A percentile compares a stretch with the other conserved stretches of the same genome.
These are phyloP conservation scores for Cicer cuneatum DNA, from an alignment of 306 rosid genomes.

Conservation along the genomic window DNA sequence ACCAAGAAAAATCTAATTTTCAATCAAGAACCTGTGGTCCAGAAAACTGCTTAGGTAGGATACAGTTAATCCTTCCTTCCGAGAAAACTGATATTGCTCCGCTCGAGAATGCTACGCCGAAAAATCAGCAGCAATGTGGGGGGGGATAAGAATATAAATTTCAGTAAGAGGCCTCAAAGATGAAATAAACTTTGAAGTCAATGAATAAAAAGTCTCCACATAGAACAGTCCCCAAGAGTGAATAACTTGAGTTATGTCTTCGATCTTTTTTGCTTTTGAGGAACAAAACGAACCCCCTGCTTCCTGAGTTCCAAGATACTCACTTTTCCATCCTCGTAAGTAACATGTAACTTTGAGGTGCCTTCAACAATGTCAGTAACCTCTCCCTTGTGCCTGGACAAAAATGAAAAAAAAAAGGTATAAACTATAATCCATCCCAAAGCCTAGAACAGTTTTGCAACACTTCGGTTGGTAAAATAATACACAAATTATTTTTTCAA, in stretches of 20 bases:
- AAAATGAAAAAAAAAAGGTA: constrained; percentile 2
- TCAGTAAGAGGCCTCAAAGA: constrained; percentile 43
- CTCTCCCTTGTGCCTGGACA: constrained; percentile 85
- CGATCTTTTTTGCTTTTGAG: constrained; percentile 80
- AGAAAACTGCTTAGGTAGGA: constrained; percentile 4
- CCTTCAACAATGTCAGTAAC: constrained; percentile 75
- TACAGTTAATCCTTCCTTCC: constrained; percentile 40
- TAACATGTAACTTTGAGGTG: constrained; percentile 67
- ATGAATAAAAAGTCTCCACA: constrained; percentile 41
- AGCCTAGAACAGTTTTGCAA: constrained; percentile 6
- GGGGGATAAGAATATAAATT: constrained; percentile 35
- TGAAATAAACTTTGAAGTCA: constrained; percentile 45
- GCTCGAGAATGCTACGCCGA: constrained; percentile 42
- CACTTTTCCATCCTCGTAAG: constrained; percentile 75
- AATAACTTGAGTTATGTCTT: constrained; percentile 43
- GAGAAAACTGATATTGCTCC: constrained; percentile 42
- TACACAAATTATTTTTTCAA: not conserved
- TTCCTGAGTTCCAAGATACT: constrained; percentile 75
- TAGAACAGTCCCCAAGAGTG: constrained; percentile 22
- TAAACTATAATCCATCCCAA: not conserved
- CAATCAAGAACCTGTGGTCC: constrained; percentile 35
- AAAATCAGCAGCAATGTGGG: constrained; percentile 42
- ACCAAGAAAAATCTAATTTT: constrained; percentile 23
- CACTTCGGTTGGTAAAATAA: constrained; percentile 9
- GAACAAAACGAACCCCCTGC: constrained; percentile 86